Conservation (phyloP, 345 rosid species). For the Orychophragmus violaceus region DNA sequence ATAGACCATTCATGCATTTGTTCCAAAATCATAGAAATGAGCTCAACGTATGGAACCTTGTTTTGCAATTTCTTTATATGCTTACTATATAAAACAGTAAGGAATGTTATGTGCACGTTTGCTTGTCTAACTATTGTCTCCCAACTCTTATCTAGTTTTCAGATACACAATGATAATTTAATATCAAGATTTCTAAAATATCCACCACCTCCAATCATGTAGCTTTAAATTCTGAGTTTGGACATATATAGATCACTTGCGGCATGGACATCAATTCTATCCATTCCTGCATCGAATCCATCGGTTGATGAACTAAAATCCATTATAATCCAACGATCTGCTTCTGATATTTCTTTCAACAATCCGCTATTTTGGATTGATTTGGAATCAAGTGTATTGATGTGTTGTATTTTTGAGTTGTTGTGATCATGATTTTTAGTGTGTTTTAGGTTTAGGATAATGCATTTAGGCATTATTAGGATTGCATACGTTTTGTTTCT, state of each 20-base stretch:
- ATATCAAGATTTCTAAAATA: constrained; percentile 3
- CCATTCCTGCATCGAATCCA: not conserved
- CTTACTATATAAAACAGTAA: not conserved
- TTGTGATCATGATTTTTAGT: too few relatives aligned
- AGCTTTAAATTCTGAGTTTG: not conserved
- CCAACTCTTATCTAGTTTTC: constrained; percentile 7
- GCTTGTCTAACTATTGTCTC: constrained; percentile 22
- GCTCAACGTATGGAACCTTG: not conserved
- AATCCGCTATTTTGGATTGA: not conserved
- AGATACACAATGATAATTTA: not conserved
- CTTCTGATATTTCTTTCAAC: not conserved
- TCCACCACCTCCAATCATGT: not conserved
- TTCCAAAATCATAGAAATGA: not conserved
- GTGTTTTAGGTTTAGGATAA: too few relatives aligned
- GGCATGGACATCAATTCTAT: not conserved
- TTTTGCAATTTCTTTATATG: not conserved
- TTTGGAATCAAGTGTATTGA: not conserved
- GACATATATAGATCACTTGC: not conserved
- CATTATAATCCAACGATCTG: not conserved
- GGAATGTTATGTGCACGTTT: constrained; percentile 25
- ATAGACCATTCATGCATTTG: constrained; percentile 5
- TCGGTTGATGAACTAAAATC: not conserved
- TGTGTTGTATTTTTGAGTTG: too few relatives aligned
- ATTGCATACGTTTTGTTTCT: too few relatives aligned
- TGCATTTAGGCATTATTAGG: too few relatives aligned